phyloP scores from a whole-genome alignment of 192 early-diverging fungal species.

The Chytriomyces sp. region DNA sequence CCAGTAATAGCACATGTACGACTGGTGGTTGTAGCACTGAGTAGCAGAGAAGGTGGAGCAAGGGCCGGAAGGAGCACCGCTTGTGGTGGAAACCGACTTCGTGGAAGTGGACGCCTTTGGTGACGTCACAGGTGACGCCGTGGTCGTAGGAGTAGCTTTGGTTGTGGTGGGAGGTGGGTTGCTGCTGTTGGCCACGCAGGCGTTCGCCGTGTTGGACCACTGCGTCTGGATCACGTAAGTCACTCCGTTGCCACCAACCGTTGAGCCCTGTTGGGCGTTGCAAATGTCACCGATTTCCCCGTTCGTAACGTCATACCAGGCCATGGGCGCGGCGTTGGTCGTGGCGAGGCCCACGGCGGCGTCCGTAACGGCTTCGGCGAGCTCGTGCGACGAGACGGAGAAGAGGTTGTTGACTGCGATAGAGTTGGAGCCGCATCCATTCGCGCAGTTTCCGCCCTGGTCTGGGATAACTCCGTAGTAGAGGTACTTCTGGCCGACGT shows the following conservation, averaged over 20 bases:
- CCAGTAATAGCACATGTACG: too few relatives aligned
- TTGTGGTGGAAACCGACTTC: neutral
- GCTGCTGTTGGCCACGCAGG: neutral
- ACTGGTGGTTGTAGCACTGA: too few relatives aligned
- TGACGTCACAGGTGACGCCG: too few relatives aligned
- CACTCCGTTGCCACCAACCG: slow-evolving; percentile 11
- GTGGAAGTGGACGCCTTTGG: slow-evolving; percentile 1
- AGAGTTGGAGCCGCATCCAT: slow-evolving; percentile 17
- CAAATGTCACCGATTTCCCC: slow-evolving; percentile 40
- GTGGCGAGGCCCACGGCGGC: slow-evolving; percentile 34
- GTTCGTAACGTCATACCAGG: slow-evolving; percentile 35
- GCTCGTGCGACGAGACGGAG: slow-evolving; percentile 31
- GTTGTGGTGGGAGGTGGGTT: neutral
- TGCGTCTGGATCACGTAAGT: slow-evolving; percentile 24
- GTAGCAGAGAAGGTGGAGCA: too few relatives aligned
- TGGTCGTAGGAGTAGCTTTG: neutral
- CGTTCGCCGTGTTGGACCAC: slow-evolving; percentile 30
- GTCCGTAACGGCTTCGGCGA: slow-evolving; percentile 33
- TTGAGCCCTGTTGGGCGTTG: slow-evolving; percentile 17
- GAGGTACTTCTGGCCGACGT: neutral
- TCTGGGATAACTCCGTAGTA: slow-evolving; percentile 42
- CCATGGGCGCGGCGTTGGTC: slow-evolving; percentile 1
- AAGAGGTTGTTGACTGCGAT: slow-evolving; percentile 12
- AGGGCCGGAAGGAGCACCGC: too few relatives aligned
- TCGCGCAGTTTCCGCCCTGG: slow-evolving; percentile 16